Evolutionary conservation across 257 asterid species (phyloP).

Genomic region (Jaltomata sinuosa): DNA sequence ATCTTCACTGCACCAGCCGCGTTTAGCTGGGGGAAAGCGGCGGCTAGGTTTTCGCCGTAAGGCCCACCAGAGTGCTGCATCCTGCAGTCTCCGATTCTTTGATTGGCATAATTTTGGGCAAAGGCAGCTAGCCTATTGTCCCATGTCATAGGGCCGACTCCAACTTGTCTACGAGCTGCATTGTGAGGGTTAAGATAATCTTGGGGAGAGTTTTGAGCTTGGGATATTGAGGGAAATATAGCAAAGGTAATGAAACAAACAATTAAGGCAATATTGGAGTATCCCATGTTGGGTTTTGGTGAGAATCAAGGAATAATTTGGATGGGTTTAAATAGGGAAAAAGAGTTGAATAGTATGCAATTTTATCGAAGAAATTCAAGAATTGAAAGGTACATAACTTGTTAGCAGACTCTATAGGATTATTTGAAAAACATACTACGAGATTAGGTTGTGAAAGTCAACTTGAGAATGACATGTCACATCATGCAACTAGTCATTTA

Average conservation of each 20-base stretch:
- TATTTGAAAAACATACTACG: neutral
- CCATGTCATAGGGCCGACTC: conserved; percentile 35
- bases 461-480: neutral
- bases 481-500: neutral
- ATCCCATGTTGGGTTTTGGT: neutral
- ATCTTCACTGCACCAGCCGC: conserved; percentile 19
- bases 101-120: conserved; percentile 25
- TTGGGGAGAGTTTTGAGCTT: conserved; percentile 11
- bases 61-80: conserved; percentile 25
- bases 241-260: neutral
- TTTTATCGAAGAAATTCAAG: neutral
- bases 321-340: neutral
- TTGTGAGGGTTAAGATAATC: conserved; percentile 33
- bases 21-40: conserved; percentile 15
- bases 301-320: neutral
- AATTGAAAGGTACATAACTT: neutral
- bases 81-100: conserved; percentile 20
- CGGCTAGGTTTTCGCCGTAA: conserved; percentile 52
- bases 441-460: neutral
- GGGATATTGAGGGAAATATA: neutral
- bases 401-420: neutral
- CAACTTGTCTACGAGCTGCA: conserved; percentile 20
- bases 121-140: conserved; percentile 18
- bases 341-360: neutral
- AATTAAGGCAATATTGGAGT: neutral